phyloP scores from a whole-genome alignment of 441 rosid genomes.

The Sinapis alba region DNA sequence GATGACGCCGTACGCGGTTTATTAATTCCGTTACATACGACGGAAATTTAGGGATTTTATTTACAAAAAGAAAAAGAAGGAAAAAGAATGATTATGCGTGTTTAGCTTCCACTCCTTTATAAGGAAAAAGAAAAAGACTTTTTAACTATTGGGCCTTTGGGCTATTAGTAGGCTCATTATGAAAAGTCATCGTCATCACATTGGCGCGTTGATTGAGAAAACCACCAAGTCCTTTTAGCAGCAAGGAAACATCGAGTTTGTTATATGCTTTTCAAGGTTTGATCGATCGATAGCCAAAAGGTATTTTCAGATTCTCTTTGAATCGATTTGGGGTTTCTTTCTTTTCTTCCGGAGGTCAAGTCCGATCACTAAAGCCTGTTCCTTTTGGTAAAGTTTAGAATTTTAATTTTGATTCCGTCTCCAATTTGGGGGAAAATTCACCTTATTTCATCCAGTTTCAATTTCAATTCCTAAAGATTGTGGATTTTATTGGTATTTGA shows the following conservation, averaged over 20 bases:
- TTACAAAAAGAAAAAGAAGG: background rate
- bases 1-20: constrained; percentile 32
- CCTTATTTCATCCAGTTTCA: background rate
- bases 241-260: background rate
- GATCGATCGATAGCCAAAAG: constrained; percentile 20
- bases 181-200: background rate
- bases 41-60: constrained; percentile 26
- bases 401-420: background rate
- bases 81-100: constrained; percentile 8
- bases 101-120: background rate
- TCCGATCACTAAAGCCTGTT: background rate
- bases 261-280: constrained; percentile 17
- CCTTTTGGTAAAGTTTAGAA: background rate
- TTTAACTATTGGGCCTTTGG: background rate
- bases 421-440: background rate
- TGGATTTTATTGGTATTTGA: background rate
- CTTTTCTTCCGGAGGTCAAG: background rate
- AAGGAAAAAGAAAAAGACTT: background rate
- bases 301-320: no score
- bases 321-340: background rate
- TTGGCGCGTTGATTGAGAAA: background rate
- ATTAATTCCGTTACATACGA: constrained; percentile 23
- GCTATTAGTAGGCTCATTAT: constrained; percentile 13
- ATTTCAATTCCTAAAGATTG: background rate
- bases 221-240: background rate